Percentiles rank a stretch among this genome's conserved stretches.
Conservation (phyloP, 192 early-diverging fungal species). For the Entrophospora sp. region DNA sequence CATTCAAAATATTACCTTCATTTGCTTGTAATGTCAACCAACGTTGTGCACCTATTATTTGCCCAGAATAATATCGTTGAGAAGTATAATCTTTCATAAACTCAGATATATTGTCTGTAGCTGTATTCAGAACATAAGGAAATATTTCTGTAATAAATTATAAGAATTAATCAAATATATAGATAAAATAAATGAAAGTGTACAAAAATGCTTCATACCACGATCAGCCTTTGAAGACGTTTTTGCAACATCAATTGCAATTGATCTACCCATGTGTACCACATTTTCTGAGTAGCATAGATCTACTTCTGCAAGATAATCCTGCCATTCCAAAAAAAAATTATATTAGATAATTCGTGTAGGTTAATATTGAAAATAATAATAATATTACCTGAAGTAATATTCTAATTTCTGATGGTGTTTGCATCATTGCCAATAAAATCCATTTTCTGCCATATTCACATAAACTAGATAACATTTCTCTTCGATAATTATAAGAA, state of each 20-base stretch:
- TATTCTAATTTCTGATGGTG: conserved; percentile 62
- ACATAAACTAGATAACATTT: conserved; percentile 49
- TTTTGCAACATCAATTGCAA: conserved; percentile 57
- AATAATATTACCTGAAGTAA: conserved; percentile 22
- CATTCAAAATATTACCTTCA: neutral
- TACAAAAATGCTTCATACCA: conserved; percentile 22
- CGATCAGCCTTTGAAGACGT: conserved; percentile 21
- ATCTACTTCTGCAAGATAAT: conserved; percentile 57
- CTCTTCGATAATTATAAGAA: conserved; percentile 61
- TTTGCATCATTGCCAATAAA: conserved; percentile 44
- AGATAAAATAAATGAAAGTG: neutral
- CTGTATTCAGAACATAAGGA: conserved; percentile 30
- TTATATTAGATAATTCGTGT: neutral
- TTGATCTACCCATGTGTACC: conserved; percentile 59
- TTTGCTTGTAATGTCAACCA: conserved; percentile 6
- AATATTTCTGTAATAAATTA: conserved; percentile 20
- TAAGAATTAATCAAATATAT: neutral
- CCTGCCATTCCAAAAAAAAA: conserved; percentile 34
- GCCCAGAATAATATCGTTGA: conserved; percentile 41
- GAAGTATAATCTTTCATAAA: conserved; percentile 46
- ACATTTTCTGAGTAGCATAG: conserved; percentile 45
- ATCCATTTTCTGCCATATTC: conserved; percentile 64
- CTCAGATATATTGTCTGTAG: conserved; percentile 42
- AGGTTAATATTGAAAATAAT: neutral
- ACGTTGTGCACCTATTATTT: conserved; percentile 36